Conservation (phyloP, 106 monocot genomes). For the Dendrobium catenatum region DNA sequence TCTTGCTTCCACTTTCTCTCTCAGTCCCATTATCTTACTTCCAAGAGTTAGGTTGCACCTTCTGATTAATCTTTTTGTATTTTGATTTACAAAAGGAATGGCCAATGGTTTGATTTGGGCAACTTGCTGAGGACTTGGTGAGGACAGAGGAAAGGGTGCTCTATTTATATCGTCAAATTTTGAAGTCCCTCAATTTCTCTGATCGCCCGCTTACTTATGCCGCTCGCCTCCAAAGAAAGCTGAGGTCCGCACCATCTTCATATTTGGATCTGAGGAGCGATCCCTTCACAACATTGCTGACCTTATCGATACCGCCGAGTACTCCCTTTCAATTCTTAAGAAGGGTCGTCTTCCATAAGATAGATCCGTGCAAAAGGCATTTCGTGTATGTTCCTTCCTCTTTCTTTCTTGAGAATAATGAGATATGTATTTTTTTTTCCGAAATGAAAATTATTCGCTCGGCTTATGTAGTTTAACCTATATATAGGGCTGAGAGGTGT, state of each 20-base stretch:
- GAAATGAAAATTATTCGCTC: no score
- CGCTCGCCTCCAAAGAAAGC: slow-evolving; percentile 67
- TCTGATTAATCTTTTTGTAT: not conserved
- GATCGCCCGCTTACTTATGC: slow-evolving; percentile 55
- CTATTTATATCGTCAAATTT: slow-evolving; percentile 72
- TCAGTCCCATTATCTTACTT: no score
- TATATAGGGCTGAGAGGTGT: no score
- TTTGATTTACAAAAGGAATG: slow-evolving; percentile 14
- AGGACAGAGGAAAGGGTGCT: slow-evolving; percentile 34
- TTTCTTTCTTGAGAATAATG: no score
- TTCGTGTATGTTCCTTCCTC: no score
- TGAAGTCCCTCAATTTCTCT: slow-evolving; percentile 57
- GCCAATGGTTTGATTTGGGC: slow-evolving; percentile 56
- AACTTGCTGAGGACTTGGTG: slow-evolving; percentile 65
- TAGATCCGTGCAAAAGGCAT: not conserved
- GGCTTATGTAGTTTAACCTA: no score
- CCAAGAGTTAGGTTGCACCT: no score
- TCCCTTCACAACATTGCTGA: slow-evolving; percentile 93
- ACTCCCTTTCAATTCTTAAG: slow-evolving; percentile 68
- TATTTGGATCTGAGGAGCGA: slow-evolving; percentile 61
- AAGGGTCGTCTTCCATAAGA: slow-evolving; percentile 48
- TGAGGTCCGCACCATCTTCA: slow-evolving; percentile 65
- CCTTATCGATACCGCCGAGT: slow-evolving; percentile 55
- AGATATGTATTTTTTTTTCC: no score
- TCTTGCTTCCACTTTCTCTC: no score